Conservation (phyloP, 805 yeast genomes). For the Metschnikowia baotianmanensis region DNA sequence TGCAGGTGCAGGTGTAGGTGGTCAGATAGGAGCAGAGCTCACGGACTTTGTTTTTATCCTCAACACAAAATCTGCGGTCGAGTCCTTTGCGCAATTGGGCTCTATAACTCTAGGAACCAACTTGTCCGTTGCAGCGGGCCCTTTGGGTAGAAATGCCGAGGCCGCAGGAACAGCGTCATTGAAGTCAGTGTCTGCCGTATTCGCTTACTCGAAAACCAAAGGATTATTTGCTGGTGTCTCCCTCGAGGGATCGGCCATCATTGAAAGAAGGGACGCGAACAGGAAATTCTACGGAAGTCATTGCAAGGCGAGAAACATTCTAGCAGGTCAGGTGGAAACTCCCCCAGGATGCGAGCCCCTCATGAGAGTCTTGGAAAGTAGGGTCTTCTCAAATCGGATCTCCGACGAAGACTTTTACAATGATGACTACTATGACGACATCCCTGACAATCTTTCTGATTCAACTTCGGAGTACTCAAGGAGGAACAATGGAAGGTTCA, state of each 20-base stretch:
- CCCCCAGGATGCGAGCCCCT: constrained; percentile 90
- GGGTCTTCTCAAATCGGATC: constrained; percentile 65
- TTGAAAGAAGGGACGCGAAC: constrained; percentile 97
- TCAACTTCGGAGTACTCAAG: constrained; percentile 44
- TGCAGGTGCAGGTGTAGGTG: constrained; percentile 99
- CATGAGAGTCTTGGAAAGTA: constrained; percentile 79
- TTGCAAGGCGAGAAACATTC: constrained; percentile 83
- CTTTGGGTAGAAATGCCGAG: constrained; percentile 95
- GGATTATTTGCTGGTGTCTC: constrained; percentile 98
- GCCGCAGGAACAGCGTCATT: constrained; percentile 94
- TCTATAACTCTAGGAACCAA: constrained; percentile 95
- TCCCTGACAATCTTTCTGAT: constrained; percentile 66
- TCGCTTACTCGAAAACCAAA: constrained; percentile 91
- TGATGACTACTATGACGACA: constrained; percentile 67
- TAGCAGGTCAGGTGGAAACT: constrained; percentile 84
- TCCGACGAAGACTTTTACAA: constrained; percentile 52
- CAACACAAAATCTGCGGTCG: constrained; percentile 84
- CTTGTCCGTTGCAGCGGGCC: constrained; percentile 95
- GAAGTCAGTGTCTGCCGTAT: constrained; percentile 83
- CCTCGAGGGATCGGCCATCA: constrained; percentile 89
- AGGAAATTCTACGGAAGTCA: constrained; percentile 88
- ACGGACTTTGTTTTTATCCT: constrained; percentile 95
- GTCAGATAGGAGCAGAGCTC: constrained; percentile 93
- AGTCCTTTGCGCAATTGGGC: constrained; percentile 90
- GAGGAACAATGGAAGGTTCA: constrained; percentile 18